Percentiles rank a stretch among this genome's conserved stretches.
Conservation (phyloP, 192 early-diverging fungal species). For the Backusella luteola region DNA sequence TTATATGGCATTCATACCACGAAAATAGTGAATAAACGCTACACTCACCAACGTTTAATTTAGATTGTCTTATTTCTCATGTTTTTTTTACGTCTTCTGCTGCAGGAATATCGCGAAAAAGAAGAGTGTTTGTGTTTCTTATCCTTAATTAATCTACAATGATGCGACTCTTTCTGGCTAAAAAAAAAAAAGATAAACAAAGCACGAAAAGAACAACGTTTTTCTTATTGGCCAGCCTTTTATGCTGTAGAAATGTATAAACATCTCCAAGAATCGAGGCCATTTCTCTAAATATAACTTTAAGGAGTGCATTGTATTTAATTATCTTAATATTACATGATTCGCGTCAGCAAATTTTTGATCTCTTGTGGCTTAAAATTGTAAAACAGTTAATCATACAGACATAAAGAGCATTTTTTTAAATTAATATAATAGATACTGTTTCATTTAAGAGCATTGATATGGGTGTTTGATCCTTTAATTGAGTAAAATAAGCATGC, state of each 20-base stretch:
- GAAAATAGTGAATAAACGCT: background rate
- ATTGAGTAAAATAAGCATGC: background rate
- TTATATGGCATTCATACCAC: background rate
- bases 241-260: background rate
- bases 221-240: background rate
- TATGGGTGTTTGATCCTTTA: background rate
- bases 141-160: no score
- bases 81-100: background rate
- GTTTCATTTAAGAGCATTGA: background rate
- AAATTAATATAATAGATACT: background rate
- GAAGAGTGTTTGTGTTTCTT: no score
- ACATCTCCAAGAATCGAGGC: background rate
- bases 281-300: background rate
- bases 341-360: background rate
- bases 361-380: background rate
- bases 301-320: background rate
- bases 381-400: background rate
- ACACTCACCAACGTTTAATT: background rate
- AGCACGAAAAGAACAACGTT: background rate
- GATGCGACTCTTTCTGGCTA: background rate
- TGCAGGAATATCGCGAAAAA: background rate
- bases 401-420: background rate
- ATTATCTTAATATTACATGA: background rate
- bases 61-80: background rate
- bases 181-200: no score